phyloP scores from a whole-genome alignment of 805 yeast genomes.

The Candida schatavii region DNA sequence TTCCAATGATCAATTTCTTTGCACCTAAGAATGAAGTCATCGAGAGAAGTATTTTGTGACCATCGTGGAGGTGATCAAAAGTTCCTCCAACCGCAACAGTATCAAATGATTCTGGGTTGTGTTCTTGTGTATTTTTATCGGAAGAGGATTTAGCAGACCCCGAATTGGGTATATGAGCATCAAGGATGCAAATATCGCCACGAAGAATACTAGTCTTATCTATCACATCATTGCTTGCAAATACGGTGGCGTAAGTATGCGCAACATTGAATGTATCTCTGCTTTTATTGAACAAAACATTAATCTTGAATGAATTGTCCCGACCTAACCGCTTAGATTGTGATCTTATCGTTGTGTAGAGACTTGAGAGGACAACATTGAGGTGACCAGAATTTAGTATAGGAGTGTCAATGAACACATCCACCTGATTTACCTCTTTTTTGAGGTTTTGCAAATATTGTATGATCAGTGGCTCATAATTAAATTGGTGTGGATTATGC shows the following conservation, averaged over 20 bases:
- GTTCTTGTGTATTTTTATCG: too few species aligned
- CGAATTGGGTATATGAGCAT: too few species aligned
- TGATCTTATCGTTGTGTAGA: constrained; percentile 28
- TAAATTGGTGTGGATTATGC: constrained; percentile 12
- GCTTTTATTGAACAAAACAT: constrained; percentile 24
- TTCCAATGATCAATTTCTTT: constrained; percentile 65
- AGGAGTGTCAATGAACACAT: constrained; percentile 20
- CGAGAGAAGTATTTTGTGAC: constrained; percentile 83
- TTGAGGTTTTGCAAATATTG: constrained; percentile 5
- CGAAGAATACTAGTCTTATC: too few species aligned
- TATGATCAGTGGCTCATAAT: constrained; percentile 8
- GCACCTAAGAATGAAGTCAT: constrained; percentile 63
- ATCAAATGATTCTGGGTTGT: neutral
- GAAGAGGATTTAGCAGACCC: too few species aligned
- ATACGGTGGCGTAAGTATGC: neutral
- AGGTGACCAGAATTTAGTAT: constrained; percentile 22
- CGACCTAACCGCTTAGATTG: constrained; percentile 16
- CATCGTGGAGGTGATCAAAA: constrained; percentile 94
- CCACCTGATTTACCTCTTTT: constrained; percentile 11
- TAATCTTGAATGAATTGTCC: constrained; percentile 26
- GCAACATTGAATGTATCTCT: neutral
- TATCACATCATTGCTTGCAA: neutral
- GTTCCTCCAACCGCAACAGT: constrained; percentile 87
- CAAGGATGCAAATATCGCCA: too few species aligned
- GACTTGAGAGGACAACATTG: constrained; percentile 23